Conservation (phyloP, 495 filamentous ascomycete species). For the Hypoxylon lenormandii region DNA sequence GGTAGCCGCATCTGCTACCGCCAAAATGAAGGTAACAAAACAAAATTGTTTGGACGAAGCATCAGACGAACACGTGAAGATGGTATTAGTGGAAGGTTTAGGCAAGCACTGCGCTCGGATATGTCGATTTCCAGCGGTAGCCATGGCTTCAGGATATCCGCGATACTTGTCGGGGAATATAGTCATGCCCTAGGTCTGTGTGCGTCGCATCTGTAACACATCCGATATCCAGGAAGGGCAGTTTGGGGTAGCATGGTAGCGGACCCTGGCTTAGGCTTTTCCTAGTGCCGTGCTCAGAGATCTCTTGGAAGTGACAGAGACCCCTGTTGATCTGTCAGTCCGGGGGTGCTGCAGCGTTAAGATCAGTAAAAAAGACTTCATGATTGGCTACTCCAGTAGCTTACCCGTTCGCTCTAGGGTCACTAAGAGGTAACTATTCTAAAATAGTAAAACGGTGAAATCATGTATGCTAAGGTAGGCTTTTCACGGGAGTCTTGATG, state of each 20-base stretch:
- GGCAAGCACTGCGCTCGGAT: conserved; percentile 27
- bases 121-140: conserved; percentile 24
- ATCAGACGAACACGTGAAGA: conserved; percentile 32
- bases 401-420: neutral
- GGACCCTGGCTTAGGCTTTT: too few species aligned
- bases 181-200: conserved; percentile 30
- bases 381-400: conserved; percentile 20
- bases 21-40: conserved; percentile 7
- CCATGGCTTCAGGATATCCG: conserved; percentile 10
- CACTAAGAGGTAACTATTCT: neutral
- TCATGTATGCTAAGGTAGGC: neutral
- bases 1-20: neutral
- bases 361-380: conserved; percentile 2
- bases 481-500: conserved; percentile 15
- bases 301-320: conserved; percentile 30
- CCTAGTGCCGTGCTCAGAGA: conserved; percentile 24
- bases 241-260: conserved; percentile 37
- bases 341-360: neutral
- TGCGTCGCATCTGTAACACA: conserved; percentile 46
- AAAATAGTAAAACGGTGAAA: neutral
- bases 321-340: conserved; percentile 32
- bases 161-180: conserved; percentile 12
- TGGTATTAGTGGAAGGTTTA: neutral
- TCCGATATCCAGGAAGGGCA: conserved; percentile 38
- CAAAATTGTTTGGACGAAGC: conserved; percentile 18